Evolutionary conservation across 768 basidiomycete genomes (phyloP), one percentile per base, ranked within the genome.

Genomic region (Lanmaoa rubissima): DNA sequence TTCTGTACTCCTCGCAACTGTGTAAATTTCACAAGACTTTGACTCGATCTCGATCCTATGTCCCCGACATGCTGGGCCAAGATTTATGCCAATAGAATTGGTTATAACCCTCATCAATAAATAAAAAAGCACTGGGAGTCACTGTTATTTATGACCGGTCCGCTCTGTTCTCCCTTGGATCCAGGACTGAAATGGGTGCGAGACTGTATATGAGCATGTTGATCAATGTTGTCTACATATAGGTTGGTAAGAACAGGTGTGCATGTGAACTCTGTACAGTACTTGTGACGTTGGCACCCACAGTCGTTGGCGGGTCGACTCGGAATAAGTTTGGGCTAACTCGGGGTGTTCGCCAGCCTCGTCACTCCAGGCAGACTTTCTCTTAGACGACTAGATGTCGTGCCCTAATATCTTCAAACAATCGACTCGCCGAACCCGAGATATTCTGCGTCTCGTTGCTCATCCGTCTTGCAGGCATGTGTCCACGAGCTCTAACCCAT

Each of bases 401-500:
- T 48, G 28, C 24, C 19, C 42, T 32, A 40, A 14, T 14, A 11
- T 54, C 21, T 31, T 67, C 53, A 40, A 34, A 39, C 65, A 39
- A 1, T 26, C 53, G 7, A 38, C 21, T 4, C 49, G 40, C 40
- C 56, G 24, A 26, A 54, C 53, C 3, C 61, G 54, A 32, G 21
- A 52, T 32, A 32, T 61, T 31, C 43, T 62, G 48, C 36, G 45
- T 35, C 49, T 34, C 38, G n/a, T 52, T 38, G 31, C 35, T 48
- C 49, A 42, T 38, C 48, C 17, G 24, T 54, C 53, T 24, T 61
- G 65, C 41, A 62, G 62, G n/a, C 55, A 54, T 47, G 61, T 61
- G 1, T 64, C 62, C 36, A 62, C 59, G 11, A 57, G 61, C 60
- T 55, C 57, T 65, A 65, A 75, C 57, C 69, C 67, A 19, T 85